Base-by-base conservation (phyloP, 768 basidiomycete genomes). In the Holtermannia corniformis region DNA sequence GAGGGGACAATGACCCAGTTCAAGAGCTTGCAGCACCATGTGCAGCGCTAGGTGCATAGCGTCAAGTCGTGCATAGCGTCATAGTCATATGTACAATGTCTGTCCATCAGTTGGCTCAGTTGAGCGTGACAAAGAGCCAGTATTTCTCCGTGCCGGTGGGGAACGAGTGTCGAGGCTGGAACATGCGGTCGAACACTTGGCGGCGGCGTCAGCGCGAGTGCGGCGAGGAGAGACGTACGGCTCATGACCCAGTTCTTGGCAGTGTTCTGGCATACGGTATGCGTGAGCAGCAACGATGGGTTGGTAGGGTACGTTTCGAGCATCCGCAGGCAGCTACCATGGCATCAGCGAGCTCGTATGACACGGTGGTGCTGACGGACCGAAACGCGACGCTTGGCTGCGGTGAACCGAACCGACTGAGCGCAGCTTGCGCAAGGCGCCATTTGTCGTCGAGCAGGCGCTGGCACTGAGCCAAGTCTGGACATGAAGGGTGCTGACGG, bases 381-480 rank as follows among this genome's bases (percentile, higher is more conserved):
- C 60, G 53, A 52, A 65, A 64, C 1, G 62, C 62, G 5, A 64
- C 60, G 1, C 64, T 64, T 26, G 62, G 64, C 42, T 64, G 62
- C 10, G 62, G 67, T 1, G 64, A 62, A 20, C 87, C 90, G 70
- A 90, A 91, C 41, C 89, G 81, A 69, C 88, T 87, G 5, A 89
- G 83, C 19, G 87, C 81, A 41, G 83, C 79, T 63, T 91, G 91
- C 0, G 87, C 89, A 63, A 87, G 86, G 41, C 82, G 76, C 89
- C 90, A 96, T 68, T 92, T 93, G 55, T 96, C 91, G 61, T 93
- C 90, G 5, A 95, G 78, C 3, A 86, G 73, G 12, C 83, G 81
- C 16, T 91, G 92, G 66, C 91, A 96, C 16, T 71, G 78, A 0
- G 77, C 42, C 4, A 87, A 73, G 57, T 96, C 91, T 10, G 87